These are phyloP conservation scores for Dillenia suffruticosa DNA, from an alignment of 164 flowering plant species.

Conservation along the genomic window DNA sequence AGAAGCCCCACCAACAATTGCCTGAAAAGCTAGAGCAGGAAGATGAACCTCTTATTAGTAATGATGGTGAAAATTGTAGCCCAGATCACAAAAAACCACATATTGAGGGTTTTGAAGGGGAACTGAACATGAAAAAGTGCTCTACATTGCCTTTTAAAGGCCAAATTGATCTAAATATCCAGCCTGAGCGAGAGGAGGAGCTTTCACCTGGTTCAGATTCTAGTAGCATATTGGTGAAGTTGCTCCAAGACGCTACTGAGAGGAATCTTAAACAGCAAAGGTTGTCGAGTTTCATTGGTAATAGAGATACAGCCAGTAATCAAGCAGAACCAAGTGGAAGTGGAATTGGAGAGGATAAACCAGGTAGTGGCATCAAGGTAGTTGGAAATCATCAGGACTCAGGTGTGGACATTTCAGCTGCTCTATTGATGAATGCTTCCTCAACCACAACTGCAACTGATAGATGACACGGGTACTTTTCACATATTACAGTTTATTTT, in stretches of 20 bases:
- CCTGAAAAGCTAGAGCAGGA: constrained; percentile 24
- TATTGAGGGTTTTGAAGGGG: constrained; percentile 31
- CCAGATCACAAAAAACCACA: constrained; percentile 17
- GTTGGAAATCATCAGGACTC: constrained; percentile 8
- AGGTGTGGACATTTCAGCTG: constrained; percentile 11
- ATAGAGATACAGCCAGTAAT: constrained; percentile 8
- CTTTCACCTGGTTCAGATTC: constrained; percentile 46
- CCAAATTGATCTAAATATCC: constrained; percentile 73
- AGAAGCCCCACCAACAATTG: constrained; percentile 28
- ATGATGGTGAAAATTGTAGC: constrained; percentile 22
- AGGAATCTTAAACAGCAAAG: constrained; percentile 26
- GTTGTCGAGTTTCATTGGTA: constrained; percentile 10
- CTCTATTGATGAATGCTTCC: constrained; percentile 5
- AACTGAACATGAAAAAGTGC: constrained; percentile 25
- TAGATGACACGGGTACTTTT: too few relatives aligned
- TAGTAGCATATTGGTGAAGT: constrained; percentile 23
- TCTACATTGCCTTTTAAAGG: constrained; percentile 58
- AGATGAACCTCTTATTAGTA: constrained; percentile 21
- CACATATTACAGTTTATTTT: too few relatives aligned
- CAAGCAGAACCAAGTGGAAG: constrained; percentile 11
- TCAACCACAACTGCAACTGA: too few relatives aligned
- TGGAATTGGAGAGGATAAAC: constrained; percentile 11
- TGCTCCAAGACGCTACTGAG: constrained; percentile 36
- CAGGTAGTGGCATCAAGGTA: constrained; percentile 4
- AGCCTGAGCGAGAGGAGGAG: constrained; percentile 81